Evolutionary conservation across 768 basidiomycete species (phyloP), one percentile per base, ranked within the genome.

Genomic region (Nevesoporus exiguus): DNA sequence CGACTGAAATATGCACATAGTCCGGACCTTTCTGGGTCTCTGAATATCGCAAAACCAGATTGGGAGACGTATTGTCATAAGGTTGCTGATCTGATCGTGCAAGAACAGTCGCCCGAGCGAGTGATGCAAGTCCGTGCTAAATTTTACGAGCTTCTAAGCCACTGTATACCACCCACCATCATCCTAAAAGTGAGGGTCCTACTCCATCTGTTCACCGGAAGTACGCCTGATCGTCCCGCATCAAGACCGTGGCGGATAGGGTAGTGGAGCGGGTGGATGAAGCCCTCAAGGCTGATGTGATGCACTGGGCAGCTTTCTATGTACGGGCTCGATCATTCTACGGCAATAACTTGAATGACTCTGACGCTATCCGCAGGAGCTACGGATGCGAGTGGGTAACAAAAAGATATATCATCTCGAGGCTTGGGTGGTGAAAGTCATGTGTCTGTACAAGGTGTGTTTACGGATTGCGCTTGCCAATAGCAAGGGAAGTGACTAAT

Each of bases 261-360:
- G 81, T 98, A 15, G 85, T 93, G 24, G 88, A 93, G 43, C 81
- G 83, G 56, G 90, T 96, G 5, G 95, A 98, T 68, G 94, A 98
- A 67, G 78, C 78, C 47, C 68, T 99, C 53, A 97, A 95, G 73
- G 83, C 88, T 0, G 93, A 98, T 62, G 85, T 98, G 61, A 90
- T 98, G 79, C 93, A 97, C 66, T 98, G 95, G 95, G 93, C 96
- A 4, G 93, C 97, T 22, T 88, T 96, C 67, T 98, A 98, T 69
- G 93, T 93, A 65, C 57, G 90, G 73, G 19, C 24, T 31, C 17
- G 22, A 39, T 49, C 33, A 43, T 52, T 47, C 17, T 33, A 21
- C 24, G 10, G 25, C 19, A 21, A 19, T 39, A 31, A 29, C 11
- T 42, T 29, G 17, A 25, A n/a, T 0, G 1, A 24, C 51, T 40